phyloP scores from a whole-genome alignment of 2,329 filamentous ascomycete species.

The Arthrinium puccinioides region DNA sequence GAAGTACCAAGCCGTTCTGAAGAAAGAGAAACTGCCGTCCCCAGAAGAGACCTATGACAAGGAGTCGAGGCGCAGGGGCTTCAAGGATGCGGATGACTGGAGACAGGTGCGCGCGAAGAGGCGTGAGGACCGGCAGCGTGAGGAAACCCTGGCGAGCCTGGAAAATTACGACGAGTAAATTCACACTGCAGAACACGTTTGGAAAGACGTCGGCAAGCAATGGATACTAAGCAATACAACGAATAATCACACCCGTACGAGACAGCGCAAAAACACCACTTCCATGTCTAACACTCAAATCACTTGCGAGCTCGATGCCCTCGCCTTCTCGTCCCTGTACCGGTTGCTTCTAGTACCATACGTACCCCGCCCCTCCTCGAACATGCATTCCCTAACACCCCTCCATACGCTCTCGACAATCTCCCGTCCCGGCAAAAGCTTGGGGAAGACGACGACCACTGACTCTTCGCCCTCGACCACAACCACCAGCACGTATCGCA shows the following conservation, averaged over 20 bases:
- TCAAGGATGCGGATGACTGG: constrained; percentile 40
- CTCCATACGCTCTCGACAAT: constrained; percentile 89
- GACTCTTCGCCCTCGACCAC: constrained; percentile 85
- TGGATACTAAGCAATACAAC: too few relatives aligned
- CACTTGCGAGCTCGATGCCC: too few relatives aligned
- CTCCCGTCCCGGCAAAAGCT: constrained; percentile 62
- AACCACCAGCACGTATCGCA: constrained; percentile 81
- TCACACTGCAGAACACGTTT: too few relatives aligned
- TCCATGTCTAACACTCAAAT: too few relatives aligned
- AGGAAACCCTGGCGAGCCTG: not conserved
- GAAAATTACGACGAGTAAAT: constrained; percentile 24
- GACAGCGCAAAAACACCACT: too few relatives aligned
- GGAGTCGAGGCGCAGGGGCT: constrained; percentile 56
- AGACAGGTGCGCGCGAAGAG: constrained; percentile 17
- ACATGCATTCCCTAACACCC: constrained; percentile 74
- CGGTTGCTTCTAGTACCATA: not conserved
- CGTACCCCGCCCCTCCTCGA: constrained; percentile 39
- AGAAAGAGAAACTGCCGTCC: constrained; percentile 39
- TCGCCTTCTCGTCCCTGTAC: not conserved
- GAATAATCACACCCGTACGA: too few relatives aligned
- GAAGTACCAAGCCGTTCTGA: constrained; percentile 47
- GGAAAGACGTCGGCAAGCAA: too few relatives aligned
- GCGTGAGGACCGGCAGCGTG: constrained; percentile 8
- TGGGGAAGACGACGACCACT: constrained; percentile 90
- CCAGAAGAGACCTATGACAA: constrained; percentile 51